Evolutionary conservation across 1,284 basidiomycete species (phyloP).

Genomic region (Tremellales sp.): DNA sequence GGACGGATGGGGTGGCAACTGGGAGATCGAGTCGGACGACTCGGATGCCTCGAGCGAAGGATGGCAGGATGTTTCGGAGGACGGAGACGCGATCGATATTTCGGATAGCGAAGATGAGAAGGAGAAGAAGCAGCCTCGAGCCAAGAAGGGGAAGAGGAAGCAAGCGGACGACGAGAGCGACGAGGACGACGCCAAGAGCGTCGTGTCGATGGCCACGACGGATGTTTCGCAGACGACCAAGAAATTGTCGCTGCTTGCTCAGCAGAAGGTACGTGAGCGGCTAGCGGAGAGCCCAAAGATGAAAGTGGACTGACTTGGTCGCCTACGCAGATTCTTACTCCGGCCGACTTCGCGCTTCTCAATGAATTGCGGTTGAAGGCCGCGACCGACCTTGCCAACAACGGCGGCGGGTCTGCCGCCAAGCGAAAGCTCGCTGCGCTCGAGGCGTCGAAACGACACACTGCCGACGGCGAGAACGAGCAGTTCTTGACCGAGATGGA

Average conservation of each 20-base stretch:
- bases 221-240: conserved; percentile 38
- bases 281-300: not conserved
- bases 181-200: conserved; percentile 39
- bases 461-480: conserved; percentile 52
- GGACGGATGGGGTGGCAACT: conserved; percentile 73
- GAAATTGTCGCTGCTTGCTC: conserved; percentile 48
- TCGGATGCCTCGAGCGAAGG: conserved; percentile 63
- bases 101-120: conserved; percentile 82
- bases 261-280: conserved; percentile 42
- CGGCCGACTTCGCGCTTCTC: conserved; percentile 91
- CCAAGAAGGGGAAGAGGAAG: conserved; percentile 40
- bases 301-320: not conserved
- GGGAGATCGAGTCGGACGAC: conserved; percentile 77
- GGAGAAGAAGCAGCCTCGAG: conserved; percentile 46
- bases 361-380: conserved; percentile 84
- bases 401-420: conserved; percentile 67
- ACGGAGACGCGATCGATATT: conserved; percentile 67
- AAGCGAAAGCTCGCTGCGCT: conserved; percentile 82
- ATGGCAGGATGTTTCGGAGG: conserved; percentile 83
- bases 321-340: conserved; percentile 77
- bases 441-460: conserved; percentile 63
- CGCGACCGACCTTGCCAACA: conserved; percentile 67
- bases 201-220: conserved; percentile 36
- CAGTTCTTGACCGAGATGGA: conserved; percentile 82
- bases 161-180: conserved; percentile 32